phyloP scores from a whole-genome alignment of 305 asterid genomes.

The Fraxinus platypoda region DNA sequence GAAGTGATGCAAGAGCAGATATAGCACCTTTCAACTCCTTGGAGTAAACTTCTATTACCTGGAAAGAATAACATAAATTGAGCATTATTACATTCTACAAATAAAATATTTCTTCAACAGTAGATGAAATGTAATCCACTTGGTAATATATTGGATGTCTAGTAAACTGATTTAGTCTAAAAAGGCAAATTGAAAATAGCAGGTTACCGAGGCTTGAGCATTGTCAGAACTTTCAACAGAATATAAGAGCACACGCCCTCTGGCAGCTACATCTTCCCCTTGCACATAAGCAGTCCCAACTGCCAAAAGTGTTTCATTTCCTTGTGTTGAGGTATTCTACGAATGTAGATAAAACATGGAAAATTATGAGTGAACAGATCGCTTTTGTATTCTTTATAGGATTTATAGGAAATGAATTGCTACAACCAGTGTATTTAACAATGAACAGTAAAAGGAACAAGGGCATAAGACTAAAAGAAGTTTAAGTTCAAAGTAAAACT shows the following conservation, averaged over 20 bases:
- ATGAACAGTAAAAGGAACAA: conserved; percentile 1
- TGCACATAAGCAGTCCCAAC: conserved; percentile 96
- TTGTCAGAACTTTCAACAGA: conserved; percentile 72
- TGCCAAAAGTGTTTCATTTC: conserved; percentile 86
- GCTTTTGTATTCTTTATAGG: conserved; percentile 3
- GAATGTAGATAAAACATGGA: conserved; percentile 19
- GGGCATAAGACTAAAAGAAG: conserved; percentile 11
- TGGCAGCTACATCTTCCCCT: conserved; percentile 99
- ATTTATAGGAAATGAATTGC: conserved; percentile 1
- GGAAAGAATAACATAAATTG: conserved; percentile 27
- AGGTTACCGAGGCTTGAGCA: conserved; percentile 58
- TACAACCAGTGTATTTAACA: conserved; percentile 14
- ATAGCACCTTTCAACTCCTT: conserved; percentile 98
- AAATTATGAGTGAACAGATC: conserved; percentile 14
- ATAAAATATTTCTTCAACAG: conserved; percentile 2
- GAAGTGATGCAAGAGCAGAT: conserved; percentile 96
- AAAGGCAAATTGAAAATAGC: conserved; percentile 17
- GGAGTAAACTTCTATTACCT: conserved; percentile 87
- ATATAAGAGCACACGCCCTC: conserved; percentile 90
- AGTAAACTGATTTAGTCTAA: conserved; percentile 3
- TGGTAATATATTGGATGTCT: conserved; percentile 19
- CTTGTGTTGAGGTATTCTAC: conserved; percentile 79
- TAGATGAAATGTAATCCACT: conserved; percentile 9
- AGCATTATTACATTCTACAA: conserved; percentile 18
- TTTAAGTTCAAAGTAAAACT: conserved; percentile 42